Percentiles rank a stretch among this genome's conserved stretches.
phyloP scores from a whole-genome alignment of 331 rosid species.

The Malus hybrid region DNA sequence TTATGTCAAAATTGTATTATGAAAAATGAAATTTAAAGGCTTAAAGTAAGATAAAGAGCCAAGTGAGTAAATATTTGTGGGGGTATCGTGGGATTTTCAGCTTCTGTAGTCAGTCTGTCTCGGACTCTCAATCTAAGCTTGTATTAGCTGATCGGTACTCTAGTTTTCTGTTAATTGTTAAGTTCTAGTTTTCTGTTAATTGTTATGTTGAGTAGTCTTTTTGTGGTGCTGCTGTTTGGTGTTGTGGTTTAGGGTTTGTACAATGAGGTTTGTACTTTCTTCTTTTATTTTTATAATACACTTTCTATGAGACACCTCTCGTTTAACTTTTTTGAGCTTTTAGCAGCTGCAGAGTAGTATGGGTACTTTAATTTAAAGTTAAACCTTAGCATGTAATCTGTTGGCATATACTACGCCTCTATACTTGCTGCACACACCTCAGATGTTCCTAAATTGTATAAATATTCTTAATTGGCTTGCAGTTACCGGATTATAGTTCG shows the following conservation, averaged over 20 bases:
- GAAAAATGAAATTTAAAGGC: too few species aligned
- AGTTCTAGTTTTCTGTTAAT: neutral
- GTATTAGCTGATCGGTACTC: neutral
- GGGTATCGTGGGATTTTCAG: neutral
- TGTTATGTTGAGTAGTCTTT: neutral
- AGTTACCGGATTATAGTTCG: too few species aligned
- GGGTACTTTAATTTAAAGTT: neutral
- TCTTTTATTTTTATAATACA: neutral
- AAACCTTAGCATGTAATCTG: neutral
- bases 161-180: neutral
- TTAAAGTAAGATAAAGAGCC: neutral
- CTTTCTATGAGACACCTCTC: neutral
- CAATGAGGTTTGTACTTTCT: neutral
- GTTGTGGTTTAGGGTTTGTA: neutral
- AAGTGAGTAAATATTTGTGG: neutral
- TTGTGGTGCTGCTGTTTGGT: neutral
- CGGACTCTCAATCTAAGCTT: neutral
- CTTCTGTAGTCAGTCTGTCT: neutral
- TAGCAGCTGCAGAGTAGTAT: neutral
- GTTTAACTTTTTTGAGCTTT: too few species aligned
- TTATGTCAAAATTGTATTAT: neutral
- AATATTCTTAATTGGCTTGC: too few species aligned
- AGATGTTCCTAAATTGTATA: too few species aligned
- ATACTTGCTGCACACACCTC: too few species aligned
- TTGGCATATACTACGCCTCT: too few species aligned